These are phyloP conservation scores for Chenopodium quinoa DNA, from an alignment of 148 eudicot species.

Conservation along the genomic window DNA sequence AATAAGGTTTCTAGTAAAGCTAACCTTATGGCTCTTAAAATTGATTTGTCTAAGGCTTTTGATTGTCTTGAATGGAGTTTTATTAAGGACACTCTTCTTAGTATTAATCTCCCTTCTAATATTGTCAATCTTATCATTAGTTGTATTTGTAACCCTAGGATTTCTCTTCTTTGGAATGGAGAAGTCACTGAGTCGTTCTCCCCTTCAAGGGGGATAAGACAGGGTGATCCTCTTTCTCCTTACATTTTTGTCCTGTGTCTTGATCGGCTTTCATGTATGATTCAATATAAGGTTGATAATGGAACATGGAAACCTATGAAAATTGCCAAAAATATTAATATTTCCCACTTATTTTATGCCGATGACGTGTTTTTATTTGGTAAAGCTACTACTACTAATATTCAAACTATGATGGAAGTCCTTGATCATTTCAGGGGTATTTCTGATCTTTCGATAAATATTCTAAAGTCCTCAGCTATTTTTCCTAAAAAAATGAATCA, in stretches of 20 bases:
- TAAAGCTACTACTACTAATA: background rate
- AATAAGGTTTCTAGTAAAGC: background rate
- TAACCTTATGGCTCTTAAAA: background rate
- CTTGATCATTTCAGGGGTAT: background rate
- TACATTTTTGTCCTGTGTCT: background rate
- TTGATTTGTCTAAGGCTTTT: background rate
- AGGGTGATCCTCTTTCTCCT: background rate
- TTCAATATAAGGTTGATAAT: background rate
- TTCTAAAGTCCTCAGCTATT: background rate
- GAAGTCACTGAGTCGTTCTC: background rate
- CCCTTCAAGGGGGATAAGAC: background rate
- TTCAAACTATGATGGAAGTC: background rate
- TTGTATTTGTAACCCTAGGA: background rate
- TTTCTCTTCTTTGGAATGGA: background rate
- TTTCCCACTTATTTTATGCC: background rate
- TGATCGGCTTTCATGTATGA: background rate
- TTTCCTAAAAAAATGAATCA: background rate
- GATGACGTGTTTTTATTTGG: background rate
- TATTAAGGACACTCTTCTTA: background rate
- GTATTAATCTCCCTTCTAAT: background rate
- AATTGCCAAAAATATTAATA: rapidly evolving
- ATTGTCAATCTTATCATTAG: background rate
- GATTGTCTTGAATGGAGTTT: constrained; percentile 1
- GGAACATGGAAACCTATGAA: background rate
- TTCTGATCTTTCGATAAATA: background rate